Evolutionary conservation across 2,329 filamentous ascomycete genomes (phyloP).

Genomic region (Fusarium sp.): DNA sequence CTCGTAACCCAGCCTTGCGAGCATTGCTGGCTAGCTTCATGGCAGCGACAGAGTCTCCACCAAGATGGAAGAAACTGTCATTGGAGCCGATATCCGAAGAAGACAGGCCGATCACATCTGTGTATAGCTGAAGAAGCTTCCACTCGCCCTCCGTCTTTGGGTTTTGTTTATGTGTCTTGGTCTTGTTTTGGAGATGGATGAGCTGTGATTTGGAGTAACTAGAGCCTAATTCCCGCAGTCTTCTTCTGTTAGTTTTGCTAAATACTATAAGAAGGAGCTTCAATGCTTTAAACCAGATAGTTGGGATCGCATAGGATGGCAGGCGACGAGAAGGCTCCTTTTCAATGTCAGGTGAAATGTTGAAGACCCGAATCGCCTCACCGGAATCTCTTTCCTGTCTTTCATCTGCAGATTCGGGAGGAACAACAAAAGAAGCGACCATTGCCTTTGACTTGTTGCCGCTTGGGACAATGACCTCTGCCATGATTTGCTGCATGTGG

Average conservation of each 20-base stretch:
- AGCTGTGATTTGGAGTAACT: slow-evolving; percentile 2
- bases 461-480: slow-evolving; percentile 1
- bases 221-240: slow-evolving; percentile 4
- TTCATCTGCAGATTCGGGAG: neutral
- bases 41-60: slow-evolving; percentile 61
- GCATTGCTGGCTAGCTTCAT: slow-evolving; percentile 61
- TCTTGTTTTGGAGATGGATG: neutral
- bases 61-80: slow-evolving; percentile 47
- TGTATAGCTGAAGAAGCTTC: slow-evolving; percentile 51
- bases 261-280: neutral
- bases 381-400: neutral
- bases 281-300: slow-evolving; percentile 4
- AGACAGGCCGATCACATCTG: slow-evolving; percentile 50
- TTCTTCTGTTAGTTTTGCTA: slow-evolving; percentile 1
- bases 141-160: neutral
- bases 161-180: neutral
- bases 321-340: neutral
- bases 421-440: slow-evolving; percentile 3
- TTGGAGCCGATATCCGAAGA: slow-evolving; percentile 59
- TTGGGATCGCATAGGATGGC: neutral
- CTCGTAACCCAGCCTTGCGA: slow-evolving; percentile 53
- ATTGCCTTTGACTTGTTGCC: neutral
- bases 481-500: neutral
- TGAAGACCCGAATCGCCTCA: neutral
- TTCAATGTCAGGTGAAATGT: neutral